These are phyloP conservation scores for Emericellopsis atlantica DNA, from an alignment of 2,329 filamentous ascomycete species.

Conservation along the genomic window DNA sequence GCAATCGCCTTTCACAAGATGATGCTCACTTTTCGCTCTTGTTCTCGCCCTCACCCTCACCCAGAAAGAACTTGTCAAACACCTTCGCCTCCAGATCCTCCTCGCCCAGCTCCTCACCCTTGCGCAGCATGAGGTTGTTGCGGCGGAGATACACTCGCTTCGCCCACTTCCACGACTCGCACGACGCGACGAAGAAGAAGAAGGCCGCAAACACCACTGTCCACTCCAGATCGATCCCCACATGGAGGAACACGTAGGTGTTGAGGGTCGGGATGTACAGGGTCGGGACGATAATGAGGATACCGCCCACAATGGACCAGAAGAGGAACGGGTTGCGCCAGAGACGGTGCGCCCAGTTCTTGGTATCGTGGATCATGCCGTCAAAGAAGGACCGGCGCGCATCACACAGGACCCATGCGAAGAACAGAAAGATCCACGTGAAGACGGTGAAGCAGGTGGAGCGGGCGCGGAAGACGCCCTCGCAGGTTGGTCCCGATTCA, in stretches of 20 bases:
- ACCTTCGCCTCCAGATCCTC: slow-evolving; percentile 9
- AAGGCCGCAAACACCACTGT: slow-evolving; percentile 50
- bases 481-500: slow-evolving; percentile 33
- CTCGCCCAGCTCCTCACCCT: slow-evolving; percentile 9
- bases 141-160: slow-evolving; percentile 44
- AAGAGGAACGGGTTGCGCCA: slow-evolving; percentile 43
- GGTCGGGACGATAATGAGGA: slow-evolving; percentile 43
- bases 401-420: slow-evolving; percentile 58
- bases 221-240: slow-evolving; percentile 58
- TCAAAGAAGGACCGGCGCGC: slow-evolving; percentile 55
- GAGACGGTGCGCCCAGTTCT: slow-evolving; percentile 39
- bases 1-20: too few species aligned
- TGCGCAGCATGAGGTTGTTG: slow-evolving; percentile 7
- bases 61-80: slow-evolving; percentile 6
- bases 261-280: slow-evolving; percentile 60
- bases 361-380: slow-evolving; percentile 33
- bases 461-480: slow-evolving; percentile 49
- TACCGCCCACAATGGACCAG: slow-evolving; percentile 36
- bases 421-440: slow-evolving; percentile 56
- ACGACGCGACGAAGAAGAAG: slow-evolving; percentile 48
- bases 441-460: slow-evolving; percentile 54
- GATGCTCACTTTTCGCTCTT: too few species aligned
- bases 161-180: slow-evolving; percentile 54
- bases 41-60: too few species aligned
- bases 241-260: slow-evolving; percentile 52